Conservation (phyloP, 1,139 yeast species). For the Zhuliangozyma blackwelliae region DNA sequence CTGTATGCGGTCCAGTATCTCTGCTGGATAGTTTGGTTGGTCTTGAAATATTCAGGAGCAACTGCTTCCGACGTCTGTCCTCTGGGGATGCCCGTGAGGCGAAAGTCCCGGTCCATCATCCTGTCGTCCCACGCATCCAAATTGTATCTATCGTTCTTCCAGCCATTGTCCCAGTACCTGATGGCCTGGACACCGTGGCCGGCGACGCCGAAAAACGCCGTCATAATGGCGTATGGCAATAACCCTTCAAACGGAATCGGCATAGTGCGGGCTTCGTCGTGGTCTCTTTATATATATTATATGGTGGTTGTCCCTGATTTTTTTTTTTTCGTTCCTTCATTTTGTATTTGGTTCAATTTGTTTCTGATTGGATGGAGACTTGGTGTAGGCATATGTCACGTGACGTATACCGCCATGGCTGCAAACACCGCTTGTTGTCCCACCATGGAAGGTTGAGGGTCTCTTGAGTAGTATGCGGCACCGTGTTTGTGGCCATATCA, state of each 20-base stretch:
- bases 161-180: conserved; percentile 51
- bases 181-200: conserved; percentile 46
- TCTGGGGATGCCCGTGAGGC: conserved; percentile 69
- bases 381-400: too few relatives aligned
- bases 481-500: too few relatives aligned
- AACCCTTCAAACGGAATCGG: conserved; percentile 51
- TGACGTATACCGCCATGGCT: too few relatives aligned
- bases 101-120: conserved; percentile 68
- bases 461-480: too few relatives aligned
- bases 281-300: neutral
- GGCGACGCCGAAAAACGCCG: conserved; percentile 46
- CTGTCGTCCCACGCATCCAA: conserved; percentile 44
- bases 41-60: conserved; percentile 67
- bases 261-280: conserved; percentile 17
- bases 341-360: too few relatives aligned
- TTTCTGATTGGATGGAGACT: too few relatives aligned
- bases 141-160: conserved; percentile 47
- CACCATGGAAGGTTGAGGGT: too few relatives aligned
- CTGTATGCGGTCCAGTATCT: conserved; percentile 48
- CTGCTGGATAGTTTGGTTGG: conserved; percentile 31
- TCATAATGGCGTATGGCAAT: conserved; percentile 46
- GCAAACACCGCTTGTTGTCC: too few relatives aligned
- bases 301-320: neutral
- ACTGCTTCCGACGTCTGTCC: conserved; percentile 64
- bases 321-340: too few relatives aligned